These are phyloP conservation scores for Leccinellum albellum DNA, from an alignment of 768 basidiomycete species.

Conservation along the genomic window DNA sequence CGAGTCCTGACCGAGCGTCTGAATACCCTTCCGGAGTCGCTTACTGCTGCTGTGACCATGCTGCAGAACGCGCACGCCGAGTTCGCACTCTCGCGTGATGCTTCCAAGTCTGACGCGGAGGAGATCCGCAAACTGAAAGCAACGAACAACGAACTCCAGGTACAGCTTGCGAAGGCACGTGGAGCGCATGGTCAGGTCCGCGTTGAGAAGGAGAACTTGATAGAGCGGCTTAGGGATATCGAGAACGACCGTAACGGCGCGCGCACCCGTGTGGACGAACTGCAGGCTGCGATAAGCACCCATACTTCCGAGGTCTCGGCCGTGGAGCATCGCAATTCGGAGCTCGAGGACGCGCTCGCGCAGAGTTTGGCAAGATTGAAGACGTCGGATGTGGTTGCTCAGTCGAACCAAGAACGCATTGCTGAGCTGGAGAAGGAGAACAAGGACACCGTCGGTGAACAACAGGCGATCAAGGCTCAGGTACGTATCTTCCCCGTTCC, in stretches of 20 bases:
- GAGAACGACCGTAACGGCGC: constrained; percentile 68
- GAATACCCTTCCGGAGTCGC: constrained; percentile 53
- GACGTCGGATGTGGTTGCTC: constrained; percentile 63
- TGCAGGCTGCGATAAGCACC: constrained; percentile 40
- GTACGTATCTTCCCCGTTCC: constrained; percentile 35
- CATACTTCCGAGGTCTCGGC: constrained; percentile 46
- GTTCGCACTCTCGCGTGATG: constrained; percentile 53
- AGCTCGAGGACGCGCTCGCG: constrained; percentile 70
- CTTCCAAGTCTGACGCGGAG: constrained; percentile 60
- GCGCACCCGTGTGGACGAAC: constrained; percentile 51
- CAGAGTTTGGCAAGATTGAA: constrained; percentile 70
- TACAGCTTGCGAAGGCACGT: constrained; percentile 73
- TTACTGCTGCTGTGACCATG: constrained; percentile 49
- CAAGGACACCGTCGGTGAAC: constrained; percentile 53
- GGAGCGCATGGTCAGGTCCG: constrained; percentile 73
- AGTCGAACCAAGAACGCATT: constrained; percentile 58
- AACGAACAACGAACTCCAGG: constrained; percentile 63
- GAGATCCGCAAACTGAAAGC: constrained; percentile 55
- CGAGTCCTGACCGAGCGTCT: constrained; percentile 53
- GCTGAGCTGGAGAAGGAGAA: constrained; percentile 58
- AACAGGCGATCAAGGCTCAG: constrained; percentile 54
- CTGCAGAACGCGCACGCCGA: constrained; percentile 63
- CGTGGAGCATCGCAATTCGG: constrained; percentile 48
- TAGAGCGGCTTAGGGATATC: constrained; percentile 53
- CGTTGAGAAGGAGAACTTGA: constrained; percentile 75